These are phyloP conservation scores for Auricularia cornea DNA, from an alignment of 768 basidiomycete species.

Conservation along the genomic window DNA sequence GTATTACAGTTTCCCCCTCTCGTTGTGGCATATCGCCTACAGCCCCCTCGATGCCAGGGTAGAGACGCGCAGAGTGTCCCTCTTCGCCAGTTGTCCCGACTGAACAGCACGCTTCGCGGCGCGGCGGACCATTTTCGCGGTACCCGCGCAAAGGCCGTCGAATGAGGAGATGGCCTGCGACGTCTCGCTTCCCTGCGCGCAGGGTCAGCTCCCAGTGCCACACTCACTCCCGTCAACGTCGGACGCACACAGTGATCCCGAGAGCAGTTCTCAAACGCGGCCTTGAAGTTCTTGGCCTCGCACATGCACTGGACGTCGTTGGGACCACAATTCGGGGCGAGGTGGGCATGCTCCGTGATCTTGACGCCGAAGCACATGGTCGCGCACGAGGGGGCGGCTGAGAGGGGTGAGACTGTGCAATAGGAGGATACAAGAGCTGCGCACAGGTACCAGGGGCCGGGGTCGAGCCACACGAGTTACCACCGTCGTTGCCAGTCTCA, in stretches of 20 bases:
- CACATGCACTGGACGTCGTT: neutral
- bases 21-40: neutral
- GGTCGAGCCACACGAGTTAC: neutral
- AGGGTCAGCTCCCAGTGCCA: neutral
- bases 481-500: neutral
- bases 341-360: neutral
- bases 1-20: too few relatives aligned
- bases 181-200: neutral
- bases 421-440: neutral
- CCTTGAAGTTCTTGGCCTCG: neutral
- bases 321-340: neutral
- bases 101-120: neutral
- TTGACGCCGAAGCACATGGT: slow-evolving; percentile 1
- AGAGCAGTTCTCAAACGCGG: neutral
- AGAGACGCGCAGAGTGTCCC: neutral
- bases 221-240: neutral
- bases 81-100: neutral
- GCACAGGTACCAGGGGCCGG: neutral
- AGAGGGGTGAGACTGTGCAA: neutral
- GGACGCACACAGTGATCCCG: neutral
- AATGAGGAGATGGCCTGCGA: neutral
- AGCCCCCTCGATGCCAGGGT: neutral
- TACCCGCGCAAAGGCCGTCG: neutral
- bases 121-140: neutral
- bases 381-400: neutral